Evolutionary conservation across 1,139 yeast genomes (phyloP), one percentile per base, ranked within the genome.

Genomic region (Hyphopichia buzzinii): DNA sequence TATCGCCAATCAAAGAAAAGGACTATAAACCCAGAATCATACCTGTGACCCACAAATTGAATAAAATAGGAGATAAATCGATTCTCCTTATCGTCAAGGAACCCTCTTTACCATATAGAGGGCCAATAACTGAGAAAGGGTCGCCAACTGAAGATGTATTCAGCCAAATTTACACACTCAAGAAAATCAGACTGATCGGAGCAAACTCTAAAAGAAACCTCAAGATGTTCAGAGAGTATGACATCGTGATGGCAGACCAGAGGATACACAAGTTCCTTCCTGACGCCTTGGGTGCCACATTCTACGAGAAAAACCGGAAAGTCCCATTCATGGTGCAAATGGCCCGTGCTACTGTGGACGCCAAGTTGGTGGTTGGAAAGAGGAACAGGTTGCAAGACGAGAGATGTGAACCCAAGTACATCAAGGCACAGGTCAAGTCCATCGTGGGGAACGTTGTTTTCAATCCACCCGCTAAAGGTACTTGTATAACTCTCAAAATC

Each of bases 21-120:
- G 88, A 82, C 45, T 72, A 74, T 43, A 69, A 77, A 1, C 88
- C 90, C 3, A 61, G 90, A 43, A 76, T 84, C 31, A 71, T 84
- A 26, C 84, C 87, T 2, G 44, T 84, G n/a, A 67, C 75, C 0
- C 64, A 75, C 42, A 67, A 74, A 38, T 57, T 77, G 39, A 75
- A 67, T 44, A 69, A 65, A 39, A 54, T 72, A 3, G 72, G 67
- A 17, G 72, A 69, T 23, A 64, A 74, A 39, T 64, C 79, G 23
- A 72, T 84, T 4, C 55, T 84, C 7, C 61, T 84, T 24, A 70
- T 84, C 11, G 80, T 89, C 5, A 83, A 81, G 46, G 89, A 83
- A 50, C 88, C 89, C 1, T 72, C 82, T 2, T 66, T 72, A 1
- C 64, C 71, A 2, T 83, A 78, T 48, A 67, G 81, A 31, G 64